These are phyloP conservation scores for Fusarium metavorans DNA, from an alignment of 2,329 filamentous ascomycete species.

Conservation along the genomic window DNA sequence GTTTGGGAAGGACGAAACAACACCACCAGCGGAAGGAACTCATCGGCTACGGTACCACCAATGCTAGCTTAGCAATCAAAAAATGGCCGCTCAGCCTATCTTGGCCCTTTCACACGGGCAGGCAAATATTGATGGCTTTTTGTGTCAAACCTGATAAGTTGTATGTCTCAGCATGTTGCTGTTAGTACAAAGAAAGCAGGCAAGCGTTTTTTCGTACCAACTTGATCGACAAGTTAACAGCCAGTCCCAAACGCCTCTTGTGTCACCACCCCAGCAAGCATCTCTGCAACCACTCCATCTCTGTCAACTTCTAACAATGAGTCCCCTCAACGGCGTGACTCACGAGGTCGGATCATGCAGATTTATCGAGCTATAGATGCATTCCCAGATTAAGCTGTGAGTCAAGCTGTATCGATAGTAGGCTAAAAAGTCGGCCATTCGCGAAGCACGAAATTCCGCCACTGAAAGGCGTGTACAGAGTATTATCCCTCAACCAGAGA, in stretches of 20 bases:
- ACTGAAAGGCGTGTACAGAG: neutral
- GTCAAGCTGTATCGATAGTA: neutral
- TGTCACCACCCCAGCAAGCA: neutral
- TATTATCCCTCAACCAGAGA: neutral
- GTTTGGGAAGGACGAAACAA: constrained; percentile 13
- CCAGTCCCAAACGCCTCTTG: neutral
- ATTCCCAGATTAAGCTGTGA: neutral
- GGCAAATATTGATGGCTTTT: neutral
- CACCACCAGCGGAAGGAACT: constrained; percentile 1
- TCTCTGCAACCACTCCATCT: constrained; percentile 1
- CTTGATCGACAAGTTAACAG: neutral
- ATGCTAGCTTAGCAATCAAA: neutral
- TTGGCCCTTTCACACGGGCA: neutral
- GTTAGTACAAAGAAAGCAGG: neutral
- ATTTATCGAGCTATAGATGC: neutral
- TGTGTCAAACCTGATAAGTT: neutral
- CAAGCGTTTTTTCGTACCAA: neutral
- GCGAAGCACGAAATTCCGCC: constrained; percentile 6
- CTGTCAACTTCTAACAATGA: neutral
- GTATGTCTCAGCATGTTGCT: neutral
- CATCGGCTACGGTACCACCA: neutral
- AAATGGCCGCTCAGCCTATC: neutral
- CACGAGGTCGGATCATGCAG: neutral
- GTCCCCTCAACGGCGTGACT: neutral
- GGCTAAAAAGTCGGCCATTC: neutral